A percentile compares a stretch with the other conserved stretches of the same genome.
Evolutionary conservation across 2,329 filamentous ascomycete genomes (phyloP).

Genomic region (Verticillium nonalfalfae): DNA sequence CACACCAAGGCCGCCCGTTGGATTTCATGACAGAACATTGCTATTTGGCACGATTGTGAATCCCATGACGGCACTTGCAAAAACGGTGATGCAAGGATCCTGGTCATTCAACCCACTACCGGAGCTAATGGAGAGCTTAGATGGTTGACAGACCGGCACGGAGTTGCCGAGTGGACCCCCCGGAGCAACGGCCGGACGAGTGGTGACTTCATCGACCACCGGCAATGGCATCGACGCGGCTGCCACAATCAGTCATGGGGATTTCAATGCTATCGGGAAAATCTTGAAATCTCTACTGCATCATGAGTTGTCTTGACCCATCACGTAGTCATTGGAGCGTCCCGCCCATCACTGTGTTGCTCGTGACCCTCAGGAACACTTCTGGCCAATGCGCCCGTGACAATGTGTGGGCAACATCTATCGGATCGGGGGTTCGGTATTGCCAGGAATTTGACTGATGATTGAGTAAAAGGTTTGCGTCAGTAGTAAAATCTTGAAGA

Average conservation of each 20-base stretch:
- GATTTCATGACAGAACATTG: too few species aligned
- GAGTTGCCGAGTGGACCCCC: not conserved
- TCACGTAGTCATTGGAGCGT: not conserved
- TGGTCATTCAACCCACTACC: not conserved
- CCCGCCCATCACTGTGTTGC: not conserved
- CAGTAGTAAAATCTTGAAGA: not conserved
- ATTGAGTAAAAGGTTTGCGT: too few species aligned
- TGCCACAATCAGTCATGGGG: not conserved
- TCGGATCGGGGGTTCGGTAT: not conserved
- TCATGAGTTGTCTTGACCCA: not conserved
- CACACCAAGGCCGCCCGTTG: too few species aligned
- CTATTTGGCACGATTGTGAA: too few species aligned
- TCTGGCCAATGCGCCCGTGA: too few species aligned
- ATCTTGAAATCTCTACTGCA: not conserved
- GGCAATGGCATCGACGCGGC: not conserved
- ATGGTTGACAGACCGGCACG: conserved; percentile 4
- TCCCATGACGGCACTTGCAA: not conserved
- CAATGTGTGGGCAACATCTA: too few species aligned
- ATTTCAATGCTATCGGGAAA: not conserved
- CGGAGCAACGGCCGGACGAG: conserved; percentile 3
- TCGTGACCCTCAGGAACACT: too few species aligned
- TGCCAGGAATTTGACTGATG: not conserved
- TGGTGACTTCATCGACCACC: conserved; percentile 11
- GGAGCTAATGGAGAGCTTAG: conserved; percentile 6
- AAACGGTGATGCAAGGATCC: not conserved